Evolutionary conservation across 805 yeast species (phyloP).

Genomic region (Candida qinlingensis): DNA sequence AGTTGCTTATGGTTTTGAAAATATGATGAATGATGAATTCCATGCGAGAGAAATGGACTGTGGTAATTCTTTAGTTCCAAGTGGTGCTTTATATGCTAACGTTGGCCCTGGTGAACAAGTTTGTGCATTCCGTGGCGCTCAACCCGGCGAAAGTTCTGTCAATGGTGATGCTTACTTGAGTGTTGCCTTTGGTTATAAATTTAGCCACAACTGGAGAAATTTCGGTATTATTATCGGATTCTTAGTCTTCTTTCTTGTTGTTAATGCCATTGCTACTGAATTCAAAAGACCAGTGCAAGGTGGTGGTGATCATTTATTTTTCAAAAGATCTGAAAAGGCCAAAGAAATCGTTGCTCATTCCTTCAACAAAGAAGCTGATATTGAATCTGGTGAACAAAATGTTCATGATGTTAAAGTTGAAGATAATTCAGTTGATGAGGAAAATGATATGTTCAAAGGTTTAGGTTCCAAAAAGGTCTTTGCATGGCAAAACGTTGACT

Average conservation of each 20-base stretch:
- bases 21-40: constrained; percentile 62
- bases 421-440: not conserved
- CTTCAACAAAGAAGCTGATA: constrained; percentile 1
- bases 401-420: constrained; percentile 6
- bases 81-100: constrained; percentile 47
- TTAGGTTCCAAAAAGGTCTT: constrained; percentile 27
- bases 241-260: constrained; percentile 43
- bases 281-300: constrained; percentile 36
- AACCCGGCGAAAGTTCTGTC: constrained; percentile 47
- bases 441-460: constrained; percentile 18
- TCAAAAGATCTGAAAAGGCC: constrained; percentile 38
- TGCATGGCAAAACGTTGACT: constrained; percentile 29
- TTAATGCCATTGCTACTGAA: constrained; percentile 51
- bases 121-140: constrained; percentile 59
- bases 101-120: constrained; percentile 36
- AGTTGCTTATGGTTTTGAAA: constrained; percentile 53
- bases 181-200: constrained; percentile 44
- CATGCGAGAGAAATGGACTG: constrained; percentile 52
- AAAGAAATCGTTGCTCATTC: not conserved
- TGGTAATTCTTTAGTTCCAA: constrained; percentile 48
- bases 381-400: constrained; percentile 28
- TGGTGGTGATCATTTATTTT: constrained; percentile 38
- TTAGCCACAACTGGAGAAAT: constrained; percentile 73
- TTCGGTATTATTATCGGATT: constrained; percentile 61
- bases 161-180: constrained; percentile 54